These are phyloP conservation scores for Paraconiothyrium brasiliense DNA, from an alignment of 2,329 filamentous ascomycete genomes.

Conservation along the genomic window DNA sequence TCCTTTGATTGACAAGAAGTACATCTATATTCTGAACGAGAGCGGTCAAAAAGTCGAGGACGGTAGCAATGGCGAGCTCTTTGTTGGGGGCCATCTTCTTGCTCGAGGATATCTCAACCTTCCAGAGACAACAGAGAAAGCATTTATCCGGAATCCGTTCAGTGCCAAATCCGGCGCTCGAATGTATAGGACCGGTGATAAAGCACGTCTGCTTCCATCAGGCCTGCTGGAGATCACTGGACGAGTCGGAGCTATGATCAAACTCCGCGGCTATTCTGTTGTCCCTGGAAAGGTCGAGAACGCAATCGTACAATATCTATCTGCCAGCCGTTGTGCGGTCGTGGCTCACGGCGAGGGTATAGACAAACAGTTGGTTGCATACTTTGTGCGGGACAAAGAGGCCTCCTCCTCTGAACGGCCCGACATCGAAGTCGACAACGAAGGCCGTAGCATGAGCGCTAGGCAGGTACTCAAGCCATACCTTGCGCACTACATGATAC, in stretches of 20 bases:
- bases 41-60: conserved; percentile 68
- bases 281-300: conserved; percentile 81
- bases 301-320: conserved; percentile 73
- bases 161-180: conserved; percentile 66
- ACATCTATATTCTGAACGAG: conserved; percentile 78
- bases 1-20: conserved; percentile 69
- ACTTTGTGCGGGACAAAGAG: conserved; percentile 75
- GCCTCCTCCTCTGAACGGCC: conserved; percentile 64
- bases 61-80: conserved; percentile 76
- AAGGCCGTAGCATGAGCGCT: conserved; percentile 75
- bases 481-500: conserved; percentile 86
- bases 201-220: conserved; percentile 71
- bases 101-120: conserved; percentile 81
- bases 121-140: conserved; percentile 78
- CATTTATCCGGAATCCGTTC: conserved; percentile 75
- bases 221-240: conserved; percentile 79
- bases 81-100: conserved; percentile 76
- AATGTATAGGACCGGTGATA: conserved; percentile 80
- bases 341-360: conserved; percentile 79
- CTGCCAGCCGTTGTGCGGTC: conserved; percentile 76
- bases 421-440: conserved; percentile 71
- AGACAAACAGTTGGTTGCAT: conserved; percentile 78
- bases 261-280: conserved; percentile 80
- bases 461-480: conserved; percentile 71
- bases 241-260: conserved; percentile 81